Evolutionary conservation across 441 rosid species (phyloP).

Genomic region (Populus hybrid): DNA sequence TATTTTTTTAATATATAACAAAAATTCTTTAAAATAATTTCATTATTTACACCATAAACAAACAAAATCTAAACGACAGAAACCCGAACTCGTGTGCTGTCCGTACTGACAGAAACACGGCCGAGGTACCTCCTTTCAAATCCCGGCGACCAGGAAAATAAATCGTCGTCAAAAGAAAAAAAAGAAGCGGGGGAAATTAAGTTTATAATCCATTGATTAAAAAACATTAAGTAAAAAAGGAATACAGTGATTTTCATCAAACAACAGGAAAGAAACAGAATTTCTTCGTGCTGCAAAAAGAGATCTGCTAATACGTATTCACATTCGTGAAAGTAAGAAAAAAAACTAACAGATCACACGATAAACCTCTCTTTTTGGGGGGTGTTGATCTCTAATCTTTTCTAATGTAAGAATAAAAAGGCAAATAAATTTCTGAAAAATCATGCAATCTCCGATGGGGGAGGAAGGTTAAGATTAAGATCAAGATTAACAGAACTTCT

Average conservation of each 20-base stretch:
- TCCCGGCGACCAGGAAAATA: conserved; percentile 1
- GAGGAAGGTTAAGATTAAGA: conserved; percentile 52
- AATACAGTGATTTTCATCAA: conserved; percentile 9
- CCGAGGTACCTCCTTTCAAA: not conserved
- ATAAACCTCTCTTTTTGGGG: not conserved
- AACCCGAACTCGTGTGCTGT: conserved; percentile 1
- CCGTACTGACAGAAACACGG: not conserved
- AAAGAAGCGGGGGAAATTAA: too few relatives aligned
- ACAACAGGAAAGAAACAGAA: conserved; percentile 27
- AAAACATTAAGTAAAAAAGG: not conserved
- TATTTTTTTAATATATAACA: too few relatives aligned
- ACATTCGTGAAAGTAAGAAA: conserved; percentile 14
- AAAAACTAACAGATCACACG: not conserved
- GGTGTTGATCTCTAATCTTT: not conserved
- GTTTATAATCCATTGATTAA: conserved; percentile 5
- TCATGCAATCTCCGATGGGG: conserved; percentile 45
- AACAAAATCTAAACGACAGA: not conserved
- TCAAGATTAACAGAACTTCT: conserved; percentile 10
- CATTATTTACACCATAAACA: not conserved
- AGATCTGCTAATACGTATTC: conserved; percentile 19
- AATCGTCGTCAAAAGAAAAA: not conserved
- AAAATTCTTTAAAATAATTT: too few relatives aligned
- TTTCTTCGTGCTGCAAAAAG: conserved; percentile 31
- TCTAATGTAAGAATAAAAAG: not conserved
- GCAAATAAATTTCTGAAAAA: not conserved